These are phyloP conservation scores for Scedosporium boydii DNA, from an alignment of 2,329 filamentous ascomycete species.

Conservation along the genomic window DNA sequence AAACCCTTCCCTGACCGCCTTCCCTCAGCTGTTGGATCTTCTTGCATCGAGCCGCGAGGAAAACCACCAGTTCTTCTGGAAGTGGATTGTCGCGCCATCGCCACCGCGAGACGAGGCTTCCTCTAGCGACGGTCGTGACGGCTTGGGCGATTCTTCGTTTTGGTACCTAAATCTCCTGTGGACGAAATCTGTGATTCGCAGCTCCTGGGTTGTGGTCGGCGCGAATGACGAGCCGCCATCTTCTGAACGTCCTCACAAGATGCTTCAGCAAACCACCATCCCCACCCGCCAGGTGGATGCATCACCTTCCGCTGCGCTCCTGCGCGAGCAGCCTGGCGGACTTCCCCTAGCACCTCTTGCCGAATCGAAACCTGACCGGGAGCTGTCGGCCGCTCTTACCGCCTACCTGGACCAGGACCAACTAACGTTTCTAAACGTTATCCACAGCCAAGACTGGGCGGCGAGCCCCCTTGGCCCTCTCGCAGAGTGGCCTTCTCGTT, in stretches of 20 bases:
- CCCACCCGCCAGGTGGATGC: background rate
- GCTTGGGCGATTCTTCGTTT: slow-evolving; percentile 16
- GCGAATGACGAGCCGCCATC: slow-evolving; percentile 24
- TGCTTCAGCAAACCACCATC: slow-evolving; percentile 18
- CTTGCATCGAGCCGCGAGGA: slow-evolving; percentile 11
- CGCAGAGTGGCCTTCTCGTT: slow-evolving; percentile 32
- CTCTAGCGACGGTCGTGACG: background rate
- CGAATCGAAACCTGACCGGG: slow-evolving; percentile 7
- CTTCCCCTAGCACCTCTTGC: slow-evolving; percentile 2
- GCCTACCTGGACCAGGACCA: slow-evolving; percentile 8
- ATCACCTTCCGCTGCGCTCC: slow-evolving; percentile 2
- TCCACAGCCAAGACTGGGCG: slow-evolving; percentile 36
- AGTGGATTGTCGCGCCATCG: slow-evolving; percentile 20
- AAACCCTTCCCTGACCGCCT: slow-evolving; percentile 25
- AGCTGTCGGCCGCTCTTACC: background rate
- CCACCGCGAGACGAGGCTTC: background rate
- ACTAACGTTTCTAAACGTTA: slow-evolving; percentile 22
- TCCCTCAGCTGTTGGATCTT: slow-evolving; percentile 18
- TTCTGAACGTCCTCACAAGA: slow-evolving; percentile 22
- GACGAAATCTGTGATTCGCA: slow-evolving; percentile 24
- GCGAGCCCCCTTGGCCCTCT: slow-evolving; percentile 36
- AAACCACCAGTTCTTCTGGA: slow-evolving; percentile 25
- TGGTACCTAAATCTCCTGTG: slow-evolving; percentile 24
- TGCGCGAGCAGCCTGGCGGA: background rate
- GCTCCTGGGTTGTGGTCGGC: slow-evolving; percentile 28